Evolutionary conservation across 2,329 filamentous ascomycete genomes (phyloP), one percentile per base, ranked within the genome.

Genomic region (Trematosphaeria pertusa): DNA sequence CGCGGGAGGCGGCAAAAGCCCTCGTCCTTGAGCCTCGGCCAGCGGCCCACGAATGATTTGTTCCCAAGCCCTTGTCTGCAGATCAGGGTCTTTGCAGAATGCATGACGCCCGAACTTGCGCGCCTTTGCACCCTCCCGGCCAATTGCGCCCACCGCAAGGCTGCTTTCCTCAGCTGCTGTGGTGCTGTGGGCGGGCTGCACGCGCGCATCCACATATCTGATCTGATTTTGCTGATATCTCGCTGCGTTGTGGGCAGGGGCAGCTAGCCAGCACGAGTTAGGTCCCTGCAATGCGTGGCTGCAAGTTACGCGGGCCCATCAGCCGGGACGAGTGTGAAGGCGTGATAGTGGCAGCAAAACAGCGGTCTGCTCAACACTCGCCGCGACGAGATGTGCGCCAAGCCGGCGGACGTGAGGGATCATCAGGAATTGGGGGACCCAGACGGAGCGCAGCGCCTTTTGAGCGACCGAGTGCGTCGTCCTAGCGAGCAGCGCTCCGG

Each of bases 291-390:
- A n/a, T n/a, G n/a, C n/a, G n/a, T 7, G 12, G 24, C 24, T 28
- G 24, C 22, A 31, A 18, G 6, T 9, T 31, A n/a, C 5, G 10
- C 35, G 9, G 14, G 4, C 10, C 19, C 24, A 12, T 11, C 10
- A 37, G 35, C 7, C 18, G 37, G 12, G 26, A 19, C 21, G 19
- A 12, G 12, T 12, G 24, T 28, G n/a, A 31, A 31, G 37, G 41
- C 47, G 37, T 42, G 32, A 39, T 19, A 19, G 32, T 42, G 37
- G 47, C 17, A 10, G 22, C 42, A 45, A 34, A 35, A 19, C 40
- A 22, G 47, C 47, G 47, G 47, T 50, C 42, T 46, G 44, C 33
- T 22, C 24, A n/a, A 17, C 7, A n/a, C 11, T n/a, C 5, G 15
- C 30, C 6, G 28, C 3, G 24, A n/a, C 19, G 24, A 14, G 4